A percentile compares a stretch with the other conserved stretches of the same genome.
Conservation (phyloP, 805 yeast genomes). For the Barnettozyma pratensis region DNA sequence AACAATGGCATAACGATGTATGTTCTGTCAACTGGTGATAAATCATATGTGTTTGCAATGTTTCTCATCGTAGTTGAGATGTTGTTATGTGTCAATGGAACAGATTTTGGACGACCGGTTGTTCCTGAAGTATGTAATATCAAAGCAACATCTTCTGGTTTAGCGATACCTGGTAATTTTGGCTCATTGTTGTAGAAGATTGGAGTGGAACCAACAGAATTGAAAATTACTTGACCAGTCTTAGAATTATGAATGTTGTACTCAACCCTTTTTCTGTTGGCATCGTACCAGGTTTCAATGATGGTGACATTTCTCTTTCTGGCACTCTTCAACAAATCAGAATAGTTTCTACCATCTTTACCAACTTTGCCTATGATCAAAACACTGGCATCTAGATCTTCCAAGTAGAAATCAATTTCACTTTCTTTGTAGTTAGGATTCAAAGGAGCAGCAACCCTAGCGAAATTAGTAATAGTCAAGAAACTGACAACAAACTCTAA, state of each 20-base stretch:
- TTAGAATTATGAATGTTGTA: slow-evolving; percentile 27
- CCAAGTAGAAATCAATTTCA: slow-evolving; percentile 62
- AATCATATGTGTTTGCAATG: slow-evolving; percentile 52
- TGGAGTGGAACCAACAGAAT: slow-evolving; percentile 24
- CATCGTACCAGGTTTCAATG: slow-evolving; percentile 47
- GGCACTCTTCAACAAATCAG: slow-evolving; percentile 49
- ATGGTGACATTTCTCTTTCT: slow-evolving; percentile 40
- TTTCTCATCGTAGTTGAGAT: slow-evolving; percentile 55
- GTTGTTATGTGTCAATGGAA: slow-evolving; percentile 63
- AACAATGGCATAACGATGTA: slow-evolving; percentile 73
- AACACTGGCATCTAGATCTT: slow-evolving; percentile 52
- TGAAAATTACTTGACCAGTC: slow-evolving; percentile 25
- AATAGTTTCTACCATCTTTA: slow-evolving; percentile 28
- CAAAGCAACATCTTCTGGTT: slow-evolving; percentile 52
- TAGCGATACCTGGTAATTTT: slow-evolving; percentile 37
- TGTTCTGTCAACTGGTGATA: slow-evolving; percentile 44
- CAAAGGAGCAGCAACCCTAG: slow-evolving; percentile 62
- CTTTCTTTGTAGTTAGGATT: slow-evolving; percentile 55
- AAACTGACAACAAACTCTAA: slow-evolving; percentile 54
- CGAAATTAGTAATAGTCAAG: slow-evolving; percentile 50
- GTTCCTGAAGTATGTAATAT: slow-evolving; percentile 73
- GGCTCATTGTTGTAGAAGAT: slow-evolving; percentile 26
- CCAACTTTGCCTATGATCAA: slow-evolving; percentile 52
- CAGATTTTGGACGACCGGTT: slow-evolving; percentile 73
- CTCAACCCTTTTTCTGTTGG: slow-evolving; percentile 37